Percentiles rank a stretch among this genome's conserved stretches.
Evolutionary conservation across 2,329 filamentous ascomycete species (phyloP).

Genomic region (Ophiostoma ulmi): DNA sequence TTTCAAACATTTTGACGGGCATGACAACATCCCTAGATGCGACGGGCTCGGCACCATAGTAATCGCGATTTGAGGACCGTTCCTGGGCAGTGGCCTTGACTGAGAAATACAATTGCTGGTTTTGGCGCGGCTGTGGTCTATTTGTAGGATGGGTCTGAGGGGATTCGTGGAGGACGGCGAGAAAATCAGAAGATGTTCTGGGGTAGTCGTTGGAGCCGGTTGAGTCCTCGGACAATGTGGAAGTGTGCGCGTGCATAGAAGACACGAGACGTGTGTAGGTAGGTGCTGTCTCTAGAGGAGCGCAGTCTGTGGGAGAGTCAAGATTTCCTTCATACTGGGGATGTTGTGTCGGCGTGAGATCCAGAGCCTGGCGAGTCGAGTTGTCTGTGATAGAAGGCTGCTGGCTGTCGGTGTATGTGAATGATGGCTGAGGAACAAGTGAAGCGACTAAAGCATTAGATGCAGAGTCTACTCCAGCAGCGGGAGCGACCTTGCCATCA

Average conservation of each 20-base stretch:
- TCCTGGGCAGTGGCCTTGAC: constrained; percentile 22
- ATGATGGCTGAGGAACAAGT: background rate
- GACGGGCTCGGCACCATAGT: constrained; percentile 10
- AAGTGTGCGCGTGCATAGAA: constrained; percentile 12
- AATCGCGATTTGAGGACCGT: constrained; percentile 10
- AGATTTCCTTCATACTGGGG: constrained; percentile 8
- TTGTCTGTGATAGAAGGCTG: background rate
- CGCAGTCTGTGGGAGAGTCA: constrained; percentile 5
- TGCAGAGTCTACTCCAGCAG: background rate
- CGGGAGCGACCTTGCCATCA: background rate
- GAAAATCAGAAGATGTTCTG: constrained; percentile 21
- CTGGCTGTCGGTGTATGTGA: background rate
- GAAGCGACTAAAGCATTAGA: background rate
- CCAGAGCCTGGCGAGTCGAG: background rate
- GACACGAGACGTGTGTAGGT: constrained; percentile 8
- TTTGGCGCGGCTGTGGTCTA: constrained; percentile 9
- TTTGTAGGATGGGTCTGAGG: constrained; percentile 12
- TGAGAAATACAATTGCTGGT: constrained; percentile 22
- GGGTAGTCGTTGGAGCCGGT: constrained; percentile 21
- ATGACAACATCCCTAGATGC: background rate
- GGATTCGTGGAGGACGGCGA: constrained; percentile 24
- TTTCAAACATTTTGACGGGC: constrained; percentile 9
- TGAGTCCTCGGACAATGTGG: constrained; percentile 18
- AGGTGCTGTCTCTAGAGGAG: background rate
- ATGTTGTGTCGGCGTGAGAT: background rate